Conservation (phyloP, 2,329 filamentous ascomycete genomes). For the Pseudogymnoascus sp. region DNA sequence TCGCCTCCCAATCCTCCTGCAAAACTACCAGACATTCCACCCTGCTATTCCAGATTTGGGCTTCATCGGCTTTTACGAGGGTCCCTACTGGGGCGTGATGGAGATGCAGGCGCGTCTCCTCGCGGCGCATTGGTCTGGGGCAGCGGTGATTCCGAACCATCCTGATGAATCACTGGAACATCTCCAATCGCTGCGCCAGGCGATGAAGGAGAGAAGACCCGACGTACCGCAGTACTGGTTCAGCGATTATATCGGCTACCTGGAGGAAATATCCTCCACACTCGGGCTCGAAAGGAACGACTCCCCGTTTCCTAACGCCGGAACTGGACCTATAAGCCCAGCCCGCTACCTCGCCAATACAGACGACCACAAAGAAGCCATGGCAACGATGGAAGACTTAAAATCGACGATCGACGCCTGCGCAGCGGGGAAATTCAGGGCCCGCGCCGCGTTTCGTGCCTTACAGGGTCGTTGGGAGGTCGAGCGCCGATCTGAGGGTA, state of each 20-base stretch:
- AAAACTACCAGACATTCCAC: constrained; percentile 58
- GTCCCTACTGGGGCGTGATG: constrained; percentile 79
- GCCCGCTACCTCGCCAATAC: constrained; percentile 38
- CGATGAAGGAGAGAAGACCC: not conserved
- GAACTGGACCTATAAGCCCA: constrained; percentile 34
- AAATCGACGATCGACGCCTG: constrained; percentile 18
- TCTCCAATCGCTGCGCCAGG: not conserved
- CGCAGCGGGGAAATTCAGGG: constrained; percentile 42
- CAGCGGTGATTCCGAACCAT: constrained; percentile 17
- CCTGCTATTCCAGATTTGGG: constrained; percentile 55
- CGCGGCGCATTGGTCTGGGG: constrained; percentile 47
- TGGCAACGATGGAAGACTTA: constrained; percentile 37
- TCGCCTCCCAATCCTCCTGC: constrained; percentile 53
- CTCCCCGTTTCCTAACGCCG: constrained; percentile 20
- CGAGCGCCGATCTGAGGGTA: constrained; percentile 46
- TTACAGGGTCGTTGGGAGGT: constrained; percentile 64
- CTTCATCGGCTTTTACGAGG: constrained; percentile 77
- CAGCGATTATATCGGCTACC: constrained; percentile 30
- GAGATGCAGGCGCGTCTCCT: constrained; percentile 75
- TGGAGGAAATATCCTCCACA: constrained; percentile 35
- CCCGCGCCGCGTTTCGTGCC: constrained; percentile 60
- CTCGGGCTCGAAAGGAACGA: constrained; percentile 43
- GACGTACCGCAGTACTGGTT: not conserved
- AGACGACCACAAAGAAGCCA: constrained; percentile 34
- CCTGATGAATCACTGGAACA: constrained; percentile 14